Evolutionary conservation across 2,329 filamentous ascomycete genomes (phyloP).

Genomic region (Hymenotorrendiella dingleyae): DNA sequence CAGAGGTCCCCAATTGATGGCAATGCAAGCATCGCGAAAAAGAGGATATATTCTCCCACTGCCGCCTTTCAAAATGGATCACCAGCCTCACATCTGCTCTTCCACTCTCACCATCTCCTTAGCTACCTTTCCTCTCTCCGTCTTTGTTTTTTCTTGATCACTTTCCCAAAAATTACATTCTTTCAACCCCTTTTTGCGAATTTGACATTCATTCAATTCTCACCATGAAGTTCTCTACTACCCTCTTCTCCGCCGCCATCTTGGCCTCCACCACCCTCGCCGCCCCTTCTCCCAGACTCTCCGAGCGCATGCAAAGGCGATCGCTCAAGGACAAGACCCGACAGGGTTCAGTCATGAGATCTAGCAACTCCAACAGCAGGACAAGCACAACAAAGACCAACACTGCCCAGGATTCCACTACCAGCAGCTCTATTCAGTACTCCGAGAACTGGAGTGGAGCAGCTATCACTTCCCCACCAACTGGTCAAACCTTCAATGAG

Average conservation of each 20-base stretch:
- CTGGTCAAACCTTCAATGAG: slow-evolving; percentile 30
- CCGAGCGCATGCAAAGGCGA: background rate
- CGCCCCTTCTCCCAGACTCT: background rate
- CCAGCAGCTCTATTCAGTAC: slow-evolving; percentile 6
- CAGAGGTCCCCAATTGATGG: no score
- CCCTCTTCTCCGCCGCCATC: background rate
- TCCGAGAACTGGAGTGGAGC: slow-evolving; percentile 35
- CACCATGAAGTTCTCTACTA: slow-evolving; percentile 3
- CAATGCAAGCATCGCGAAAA: no score
- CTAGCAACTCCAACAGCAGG: background rate
- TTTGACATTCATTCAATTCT: background rate
- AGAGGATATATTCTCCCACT: no score
- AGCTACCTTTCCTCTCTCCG: background rate
- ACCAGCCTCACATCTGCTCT: background rate
- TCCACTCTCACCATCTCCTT: background rate
- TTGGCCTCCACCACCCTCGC: background rate
- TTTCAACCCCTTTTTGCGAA: background rate
- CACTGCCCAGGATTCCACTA: background rate
- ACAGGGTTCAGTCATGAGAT: background rate
- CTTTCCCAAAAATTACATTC: background rate
- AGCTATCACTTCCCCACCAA: slow-evolving; percentile 26
- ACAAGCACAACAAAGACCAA: background rate
- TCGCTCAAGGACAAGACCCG: background rate
- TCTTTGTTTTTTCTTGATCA: background rate
- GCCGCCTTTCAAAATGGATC: no score